These are phyloP conservation scores for Pseudogymnoascus sp. DNA, from an alignment of 2,329 filamentous ascomycete genomes.

Conservation along the genomic window DNA sequence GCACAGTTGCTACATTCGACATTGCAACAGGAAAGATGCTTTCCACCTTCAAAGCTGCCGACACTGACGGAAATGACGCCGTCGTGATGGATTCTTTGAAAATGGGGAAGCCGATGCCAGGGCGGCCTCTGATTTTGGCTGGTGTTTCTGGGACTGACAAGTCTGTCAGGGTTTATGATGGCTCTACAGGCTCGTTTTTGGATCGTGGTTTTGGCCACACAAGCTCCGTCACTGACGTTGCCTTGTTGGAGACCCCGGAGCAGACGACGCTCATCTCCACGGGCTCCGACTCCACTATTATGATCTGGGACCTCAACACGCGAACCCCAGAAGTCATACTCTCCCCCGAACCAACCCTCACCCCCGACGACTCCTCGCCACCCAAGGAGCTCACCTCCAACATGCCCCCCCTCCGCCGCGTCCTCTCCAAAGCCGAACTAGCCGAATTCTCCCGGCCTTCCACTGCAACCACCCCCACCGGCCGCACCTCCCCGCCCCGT, in stretches of 20 bases:
- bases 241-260: conserved; percentile 53
- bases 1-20: conserved; percentile 53
- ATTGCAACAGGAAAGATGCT: conserved; percentile 60
- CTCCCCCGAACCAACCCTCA: conserved; percentile 12
- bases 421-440: conserved; percentile 80
- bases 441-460: conserved; percentile 63
- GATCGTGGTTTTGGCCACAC: conserved; percentile 93
- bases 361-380: conserved; percentile 31
- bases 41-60: conserved; percentile 72
- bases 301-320: conserved; percentile 52
- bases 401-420: conserved; percentile 70
- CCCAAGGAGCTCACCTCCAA: conserved; percentile 43
- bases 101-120: conserved; percentile 47
- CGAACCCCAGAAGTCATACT: conserved; percentile 14
- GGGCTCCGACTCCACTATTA: conserved; percentile 72
- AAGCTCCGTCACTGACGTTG: conserved; percentile 81
- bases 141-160: conserved; percentile 95
- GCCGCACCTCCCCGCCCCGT: conserved; percentile 48
- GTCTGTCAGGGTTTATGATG: conserved; percentile 83
- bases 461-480: conserved; percentile 30
- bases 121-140: conserved; percentile 58
- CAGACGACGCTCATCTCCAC: conserved; percentile 60
- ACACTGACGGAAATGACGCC: conserved; percentile 71
- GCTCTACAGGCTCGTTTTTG: conserved; percentile 65
- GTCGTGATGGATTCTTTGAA: conserved; percentile 75